Evolutionary conservation across 768 basidiomycete species (phyloP).

Genomic region (Trametes coccinea): DNA sequence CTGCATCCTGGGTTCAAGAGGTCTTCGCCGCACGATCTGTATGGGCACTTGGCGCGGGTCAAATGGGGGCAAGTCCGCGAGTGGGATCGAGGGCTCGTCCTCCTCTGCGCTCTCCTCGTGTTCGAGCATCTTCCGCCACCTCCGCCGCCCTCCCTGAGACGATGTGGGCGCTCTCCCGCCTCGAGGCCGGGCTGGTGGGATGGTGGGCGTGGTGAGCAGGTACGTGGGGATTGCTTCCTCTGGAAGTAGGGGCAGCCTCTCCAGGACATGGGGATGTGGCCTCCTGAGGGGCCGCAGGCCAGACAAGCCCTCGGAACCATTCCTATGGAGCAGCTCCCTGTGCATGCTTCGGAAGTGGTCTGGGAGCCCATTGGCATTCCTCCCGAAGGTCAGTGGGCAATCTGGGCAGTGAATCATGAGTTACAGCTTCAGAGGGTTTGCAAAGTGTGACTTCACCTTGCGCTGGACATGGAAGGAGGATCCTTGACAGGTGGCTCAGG

Average conservation of each 20-base stretch:
- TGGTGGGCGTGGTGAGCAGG: not conserved
- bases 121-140: conserved; percentile 33
- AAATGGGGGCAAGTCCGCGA: conserved; percentile 27
- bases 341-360: conserved; percentile 2
- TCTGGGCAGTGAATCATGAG: not conserved
- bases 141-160: not conserved
- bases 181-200: not conserved
- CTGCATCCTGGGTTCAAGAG: conserved; percentile 16
- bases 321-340: not conserved
- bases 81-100: conserved; percentile 20
- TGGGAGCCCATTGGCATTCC: conserved; percentile 2
- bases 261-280: not conserved
- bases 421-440: not conserved
- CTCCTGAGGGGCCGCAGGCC: not conserved
- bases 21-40: conserved; percentile 12
- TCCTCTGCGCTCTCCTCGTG: conserved; percentile 22
- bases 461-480: conserved; percentile 20
- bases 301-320: not conserved
- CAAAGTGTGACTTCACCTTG: conserved; percentile 7
- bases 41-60: not conserved
- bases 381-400: not conserved
- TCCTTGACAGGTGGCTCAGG: conserved; percentile 20
- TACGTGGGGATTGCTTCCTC: not conserved
- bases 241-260: not conserved
- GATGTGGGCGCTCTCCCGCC: not conserved